Conservation (phyloP, 352 stramenopile genomes). For the Thraustochytrium sp. region DNA sequence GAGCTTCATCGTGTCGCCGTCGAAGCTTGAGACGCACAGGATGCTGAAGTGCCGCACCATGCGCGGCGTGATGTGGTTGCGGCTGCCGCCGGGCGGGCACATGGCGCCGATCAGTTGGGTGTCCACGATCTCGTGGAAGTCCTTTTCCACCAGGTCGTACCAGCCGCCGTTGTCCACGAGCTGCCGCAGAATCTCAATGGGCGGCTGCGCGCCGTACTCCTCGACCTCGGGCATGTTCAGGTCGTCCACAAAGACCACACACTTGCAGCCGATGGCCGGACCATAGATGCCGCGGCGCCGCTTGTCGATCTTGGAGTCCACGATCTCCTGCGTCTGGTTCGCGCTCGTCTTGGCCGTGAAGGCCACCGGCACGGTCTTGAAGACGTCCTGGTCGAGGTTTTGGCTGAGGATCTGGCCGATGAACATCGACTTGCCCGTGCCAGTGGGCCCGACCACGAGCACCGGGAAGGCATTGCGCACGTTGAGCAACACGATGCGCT, state of each 20-base stretch:
- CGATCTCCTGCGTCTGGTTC: constrained; percentile 85
- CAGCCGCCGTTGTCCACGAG: constrained; percentile 89
- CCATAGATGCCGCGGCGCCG: constrained; percentile 84
- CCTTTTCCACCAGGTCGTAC: constrained; percentile 86
- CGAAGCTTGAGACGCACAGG: constrained; percentile 85
- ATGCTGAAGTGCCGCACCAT: constrained; percentile 88
- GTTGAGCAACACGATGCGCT: constrained; percentile 74
- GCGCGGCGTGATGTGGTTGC: constrained; percentile 83
- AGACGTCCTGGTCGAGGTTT: constrained; percentile 75
- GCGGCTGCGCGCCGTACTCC: constrained; percentile 86
- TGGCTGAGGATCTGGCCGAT: constrained; percentile 72
- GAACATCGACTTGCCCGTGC: constrained; percentile 84
- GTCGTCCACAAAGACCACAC: constrained; percentile 88
- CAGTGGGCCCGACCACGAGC: constrained; percentile 81
- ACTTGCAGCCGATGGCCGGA: constrained; percentile 78
- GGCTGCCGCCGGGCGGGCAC: constrained; percentile 81
- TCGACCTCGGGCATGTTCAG: constrained; percentile 92
- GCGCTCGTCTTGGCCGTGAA: constrained; percentile 87
- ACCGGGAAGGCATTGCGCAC: constrained; percentile 70
- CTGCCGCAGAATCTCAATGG: constrained; percentile 88
- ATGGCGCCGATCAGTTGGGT: constrained; percentile 81
- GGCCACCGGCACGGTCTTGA: constrained; percentile 75
- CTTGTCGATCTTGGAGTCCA: constrained; percentile 92
- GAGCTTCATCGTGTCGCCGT: constrained; percentile 77
- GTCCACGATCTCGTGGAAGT: constrained; percentile 85